phyloP scores from a whole-genome alignment of 139 green algal genomes.

The Mesostigma viride region DNA sequence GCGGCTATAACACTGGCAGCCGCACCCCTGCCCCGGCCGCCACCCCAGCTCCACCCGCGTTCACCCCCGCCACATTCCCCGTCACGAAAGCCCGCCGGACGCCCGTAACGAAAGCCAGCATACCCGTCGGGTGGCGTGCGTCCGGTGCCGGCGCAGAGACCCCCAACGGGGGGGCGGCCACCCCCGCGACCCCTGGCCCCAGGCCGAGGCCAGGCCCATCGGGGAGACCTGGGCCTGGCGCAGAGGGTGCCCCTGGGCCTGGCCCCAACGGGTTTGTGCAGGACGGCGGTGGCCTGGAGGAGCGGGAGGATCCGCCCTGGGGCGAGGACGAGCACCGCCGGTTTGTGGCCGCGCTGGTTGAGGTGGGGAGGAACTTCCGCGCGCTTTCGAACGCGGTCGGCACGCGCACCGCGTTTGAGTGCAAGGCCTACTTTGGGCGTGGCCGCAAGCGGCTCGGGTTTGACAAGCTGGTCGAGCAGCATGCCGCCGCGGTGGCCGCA shows the following conservation, averaged over 20 bases:
- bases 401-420: constrained; percentile 30
- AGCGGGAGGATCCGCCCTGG: constrained; percentile 16
- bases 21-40: not conserved
- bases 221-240: not conserved
- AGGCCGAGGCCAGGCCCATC: not conserved
- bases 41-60: too few relatives aligned
- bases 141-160: not conserved
- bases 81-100: not conserved
- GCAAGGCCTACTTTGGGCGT: constrained; percentile 45
- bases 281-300: not conserved
- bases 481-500: too few relatives aligned
- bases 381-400: constrained; percentile 39
- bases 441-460: constrained; percentile 43
- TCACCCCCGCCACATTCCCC: too few relatives aligned
- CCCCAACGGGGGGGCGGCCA: not conserved
- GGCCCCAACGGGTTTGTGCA: not conserved
- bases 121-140: not conserved
- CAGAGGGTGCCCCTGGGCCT: not conserved
- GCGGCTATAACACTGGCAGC: not conserved
- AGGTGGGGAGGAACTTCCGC: constrained; percentile 41
- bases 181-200: too few relatives aligned
- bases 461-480: constrained; percentile 34
- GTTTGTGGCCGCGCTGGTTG: constrained; percentile 45
- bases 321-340: constrained; percentile 28
- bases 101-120: not conserved